phyloP scores from a whole-genome alignment of 768 basidiomycete species.

The Stropharia rugosoannulata region DNA sequence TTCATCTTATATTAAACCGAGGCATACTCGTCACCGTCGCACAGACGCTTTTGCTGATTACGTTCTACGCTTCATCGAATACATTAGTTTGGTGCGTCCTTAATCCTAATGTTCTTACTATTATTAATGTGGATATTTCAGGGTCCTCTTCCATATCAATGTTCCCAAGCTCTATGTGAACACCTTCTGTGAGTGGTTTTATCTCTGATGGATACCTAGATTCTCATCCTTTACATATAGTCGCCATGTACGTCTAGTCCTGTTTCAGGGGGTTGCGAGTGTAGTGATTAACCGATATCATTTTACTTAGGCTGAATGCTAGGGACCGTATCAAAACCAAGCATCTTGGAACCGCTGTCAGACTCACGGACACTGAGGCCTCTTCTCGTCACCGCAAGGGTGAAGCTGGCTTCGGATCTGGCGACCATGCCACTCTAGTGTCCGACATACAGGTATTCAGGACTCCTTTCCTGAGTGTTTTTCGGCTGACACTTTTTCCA shows the following conservation, averaged over 20 bases:
- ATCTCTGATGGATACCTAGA: neutral
- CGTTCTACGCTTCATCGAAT: neutral
- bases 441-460: neutral
- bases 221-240: neutral
- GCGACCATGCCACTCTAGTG: neutral
- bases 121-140: neutral
- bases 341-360: conserved; percentile 2
- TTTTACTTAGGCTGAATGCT: neutral
- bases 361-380: neutral
- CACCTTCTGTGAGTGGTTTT: conserved; percentile 2
- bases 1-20: conserved; percentile 1
- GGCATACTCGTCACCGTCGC: conserved; percentile 4
- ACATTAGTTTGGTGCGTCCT: neutral
- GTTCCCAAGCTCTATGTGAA: conserved; percentile 6
- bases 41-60: conserved; percentile 2
- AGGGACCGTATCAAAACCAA: conserved; percentile 2
- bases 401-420: neutral
- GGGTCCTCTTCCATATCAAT: conserved; percentile 5
- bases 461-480: too few species aligned
- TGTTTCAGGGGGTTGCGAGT: neutral
- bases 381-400: neutral
- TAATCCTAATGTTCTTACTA: neutral
- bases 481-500: neutral
- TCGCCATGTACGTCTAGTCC: neutral
- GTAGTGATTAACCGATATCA: neutral